Conservation (phyloP, 768 basidiomycete genomes). For the Suillus subaureus region DNA sequence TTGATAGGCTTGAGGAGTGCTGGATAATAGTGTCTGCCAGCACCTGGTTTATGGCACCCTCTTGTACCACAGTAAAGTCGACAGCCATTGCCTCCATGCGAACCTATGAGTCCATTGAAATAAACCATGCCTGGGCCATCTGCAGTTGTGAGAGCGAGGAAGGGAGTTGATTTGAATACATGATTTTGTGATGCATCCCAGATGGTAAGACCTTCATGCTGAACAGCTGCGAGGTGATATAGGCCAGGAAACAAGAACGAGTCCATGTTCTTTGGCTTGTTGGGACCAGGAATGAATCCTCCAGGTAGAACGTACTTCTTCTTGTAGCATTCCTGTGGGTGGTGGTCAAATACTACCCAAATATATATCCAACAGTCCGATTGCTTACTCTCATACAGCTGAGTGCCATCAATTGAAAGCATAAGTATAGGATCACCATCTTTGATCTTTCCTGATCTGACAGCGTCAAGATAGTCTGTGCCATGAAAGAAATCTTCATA, state of each 20-base stretch:
- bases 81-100: conserved; percentile 36
- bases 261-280: background rate
- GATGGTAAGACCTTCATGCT: background rate
- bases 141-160: conserved; percentile 20
- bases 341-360: background rate
- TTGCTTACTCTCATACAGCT: background rate
- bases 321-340: background rate
- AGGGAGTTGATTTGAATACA: conserved; percentile 18
- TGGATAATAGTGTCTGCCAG: conserved; percentile 12
- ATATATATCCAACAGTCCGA: background rate
- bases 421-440: conserved; percentile 18
- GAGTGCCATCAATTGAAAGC: background rate
- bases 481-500: conserved; percentile 14
- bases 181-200: background rate
- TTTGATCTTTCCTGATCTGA: conserved; percentile 12
- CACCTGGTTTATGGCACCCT: conserved; percentile 22
- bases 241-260: background rate
- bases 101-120: conserved; percentile 36
- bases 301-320: background rate
- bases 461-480: conserved; percentile 13
- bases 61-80: conserved; percentile 28
- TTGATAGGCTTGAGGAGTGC: conserved; percentile 10
- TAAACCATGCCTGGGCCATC: conserved; percentile 29
- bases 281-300: background rate
- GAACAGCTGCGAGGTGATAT: background rate